Percentiles rank a stretch among this genome's conserved stretches.
Conservation (phyloP, 441 rosid genomes). For the Erodium texanum region DNA sequence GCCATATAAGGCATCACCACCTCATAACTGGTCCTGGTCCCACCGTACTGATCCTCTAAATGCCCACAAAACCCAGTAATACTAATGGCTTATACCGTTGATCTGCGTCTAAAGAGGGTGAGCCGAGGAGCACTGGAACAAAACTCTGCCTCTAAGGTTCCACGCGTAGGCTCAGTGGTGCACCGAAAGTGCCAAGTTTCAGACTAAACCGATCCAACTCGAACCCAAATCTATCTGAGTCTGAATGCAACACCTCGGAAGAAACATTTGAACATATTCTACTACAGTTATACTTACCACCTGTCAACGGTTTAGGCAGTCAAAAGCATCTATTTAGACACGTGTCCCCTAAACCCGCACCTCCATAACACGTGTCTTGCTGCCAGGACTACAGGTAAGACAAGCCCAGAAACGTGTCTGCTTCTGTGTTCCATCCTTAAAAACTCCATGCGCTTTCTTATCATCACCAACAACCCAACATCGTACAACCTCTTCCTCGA, state of each 20-base stretch:
- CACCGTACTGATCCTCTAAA: neutral
- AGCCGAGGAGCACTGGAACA: neutral
- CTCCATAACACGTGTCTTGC: neutral
- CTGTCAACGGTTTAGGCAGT: neutral
- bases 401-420: neutral
- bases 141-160: neutral
- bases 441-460: neutral
- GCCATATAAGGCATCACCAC: neutral
- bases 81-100: neutral
- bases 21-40: neutral
- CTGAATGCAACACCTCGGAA: neutral
- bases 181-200: neutral
- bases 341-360: neutral
- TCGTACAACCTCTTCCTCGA: neutral
- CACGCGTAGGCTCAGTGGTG: neutral
- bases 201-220: neutral
- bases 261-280: neutral
- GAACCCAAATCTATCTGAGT: neutral
- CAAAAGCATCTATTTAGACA: neutral
- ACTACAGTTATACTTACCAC: neutral
- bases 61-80: no score
- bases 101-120: neutral
- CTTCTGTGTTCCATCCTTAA: neutral
- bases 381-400: neutral
- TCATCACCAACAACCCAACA: neutral